These are phyloP conservation scores for Nannochloropsis gaditana DNA, from an alignment of 108 stramenopile genomes.

Conservation along the genomic window DNA sequence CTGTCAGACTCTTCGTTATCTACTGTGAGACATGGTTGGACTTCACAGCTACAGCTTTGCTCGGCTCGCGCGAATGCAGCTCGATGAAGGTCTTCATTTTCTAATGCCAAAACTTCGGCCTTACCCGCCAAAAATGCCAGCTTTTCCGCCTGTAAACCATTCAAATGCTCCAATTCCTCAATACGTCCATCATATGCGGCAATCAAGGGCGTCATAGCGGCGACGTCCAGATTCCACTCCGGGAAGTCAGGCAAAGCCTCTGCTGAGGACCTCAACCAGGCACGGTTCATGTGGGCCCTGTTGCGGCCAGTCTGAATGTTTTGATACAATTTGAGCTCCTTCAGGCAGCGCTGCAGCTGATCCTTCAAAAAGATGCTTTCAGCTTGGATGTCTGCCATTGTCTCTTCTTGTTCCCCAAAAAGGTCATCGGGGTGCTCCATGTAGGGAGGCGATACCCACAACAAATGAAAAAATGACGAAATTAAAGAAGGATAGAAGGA, in stretches of 20 bases:
- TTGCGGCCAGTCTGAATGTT: conserved; percentile 24
- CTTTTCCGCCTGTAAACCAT: not conserved
- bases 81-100: conserved; percentile 3
- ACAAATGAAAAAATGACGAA: no score
- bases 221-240: conserved; percentile 38
- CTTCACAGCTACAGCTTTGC: not conserved
- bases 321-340: conserved; percentile 45
- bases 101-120: conserved; percentile 13
- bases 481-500: no score
- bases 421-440: no score
- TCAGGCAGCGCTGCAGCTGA: conserved; percentile 37
- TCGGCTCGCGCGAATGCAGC: not conserved
- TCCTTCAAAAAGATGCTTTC: conserved; percentile 46
- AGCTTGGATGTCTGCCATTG: conserved; percentile 31
- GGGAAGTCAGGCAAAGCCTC: conserved; percentile 34
- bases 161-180: conserved; percentile 24
- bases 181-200: conserved; percentile 47
- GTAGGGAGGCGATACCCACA: no score
- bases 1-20: not conserved
- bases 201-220: conserved; percentile 45
- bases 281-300: not conserved
- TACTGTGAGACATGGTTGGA: not conserved
- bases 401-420: not conserved
- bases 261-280: not conserved
- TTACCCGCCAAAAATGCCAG: not conserved